phyloP scores from a whole-genome alignment of 495 filamentous ascomycete genomes.

The Xylaria palmicola region DNA sequence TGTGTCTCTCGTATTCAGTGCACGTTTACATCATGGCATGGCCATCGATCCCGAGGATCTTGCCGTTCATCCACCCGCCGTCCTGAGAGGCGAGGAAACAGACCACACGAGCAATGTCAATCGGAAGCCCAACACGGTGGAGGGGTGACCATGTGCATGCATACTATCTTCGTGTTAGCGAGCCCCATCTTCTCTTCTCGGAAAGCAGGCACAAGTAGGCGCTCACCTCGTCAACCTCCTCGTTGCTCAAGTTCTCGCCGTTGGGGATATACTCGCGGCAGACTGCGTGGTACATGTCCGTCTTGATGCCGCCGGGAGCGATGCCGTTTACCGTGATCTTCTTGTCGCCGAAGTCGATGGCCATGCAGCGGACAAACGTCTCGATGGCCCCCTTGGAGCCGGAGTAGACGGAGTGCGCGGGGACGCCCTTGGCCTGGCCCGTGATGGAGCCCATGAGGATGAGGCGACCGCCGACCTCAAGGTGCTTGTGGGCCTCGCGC shows the following conservation, averaged over 20 bases:
- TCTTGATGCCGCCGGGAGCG: conserved; percentile 75
- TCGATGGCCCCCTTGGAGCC: conserved; percentile 76
- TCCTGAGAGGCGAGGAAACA: conserved; percentile 65
- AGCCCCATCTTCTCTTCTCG: not conserved
- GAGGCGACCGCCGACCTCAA: conserved; percentile 65
- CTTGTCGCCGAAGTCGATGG: conserved; percentile 68
- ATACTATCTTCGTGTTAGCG: conserved; percentile 27
- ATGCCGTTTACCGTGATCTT: conserved; percentile 76
- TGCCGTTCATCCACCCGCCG: conserved; percentile 66
- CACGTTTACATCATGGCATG: conserved; percentile 46
- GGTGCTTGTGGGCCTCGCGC: conserved; percentile 69
- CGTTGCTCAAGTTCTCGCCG: conserved; percentile 47
- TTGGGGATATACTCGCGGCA: conserved; percentile 63
- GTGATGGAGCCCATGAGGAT: conserved; percentile 61
- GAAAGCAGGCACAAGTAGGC: not conserved
- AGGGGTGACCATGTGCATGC: conserved; percentile 59
- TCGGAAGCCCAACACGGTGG: conserved; percentile 59
- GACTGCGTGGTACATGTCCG: conserved; percentile 68
- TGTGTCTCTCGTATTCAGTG: not conserved
- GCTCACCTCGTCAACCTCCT: conserved; percentile 32
- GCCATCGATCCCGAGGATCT: conserved; percentile 50
- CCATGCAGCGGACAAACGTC: conserved; percentile 73
- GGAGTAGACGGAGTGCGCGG: conserved; percentile 73
- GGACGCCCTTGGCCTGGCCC: conserved; percentile 57
- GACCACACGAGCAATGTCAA: conserved; percentile 64